Conservation (phyloP, 169 alveolate genomes). For the Cryptosporidium meleagridis region DNA sequence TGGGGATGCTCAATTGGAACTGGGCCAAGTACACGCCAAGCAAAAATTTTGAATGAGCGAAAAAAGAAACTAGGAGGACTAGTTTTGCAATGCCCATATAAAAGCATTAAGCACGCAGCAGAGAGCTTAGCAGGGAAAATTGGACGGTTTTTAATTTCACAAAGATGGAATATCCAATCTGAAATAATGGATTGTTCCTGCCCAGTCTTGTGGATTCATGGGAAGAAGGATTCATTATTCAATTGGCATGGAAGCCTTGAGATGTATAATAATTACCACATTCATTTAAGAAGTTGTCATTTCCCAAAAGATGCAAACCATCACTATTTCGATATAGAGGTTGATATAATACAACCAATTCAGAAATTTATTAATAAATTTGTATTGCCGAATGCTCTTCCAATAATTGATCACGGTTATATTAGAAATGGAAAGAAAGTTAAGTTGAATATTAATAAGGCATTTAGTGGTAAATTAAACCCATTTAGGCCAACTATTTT, state of each 20-base stretch:
- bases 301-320: conserved; percentile 79
- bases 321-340: conserved; percentile 74
- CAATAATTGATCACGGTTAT: neutral
- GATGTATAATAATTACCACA: conserved; percentile 72
- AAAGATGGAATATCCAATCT: conserved; percentile 78
- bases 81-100: conserved; percentile 80
- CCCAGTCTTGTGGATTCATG: conserved; percentile 81
- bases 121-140: conserved; percentile 77
- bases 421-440: conserved; percentile 38
- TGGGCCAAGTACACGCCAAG: conserved; percentile 82
- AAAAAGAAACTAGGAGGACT: conserved; percentile 75
- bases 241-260: conserved; percentile 75
- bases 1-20: conserved; percentile 83
- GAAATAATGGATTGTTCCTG: conserved; percentile 77
- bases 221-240: conserved; percentile 76
- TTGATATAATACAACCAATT: conserved; percentile 75
- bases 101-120: conserved; percentile 81
- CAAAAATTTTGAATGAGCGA: conserved; percentile 57
- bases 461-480: conserved; percentile 13
- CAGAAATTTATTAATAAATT: conserved; percentile 64
- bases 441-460: conserved; percentile 4
- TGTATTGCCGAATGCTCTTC: conserved; percentile 18
- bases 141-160: conserved; percentile 75
- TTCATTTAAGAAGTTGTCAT: conserved; percentile 75
- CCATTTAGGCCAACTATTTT: conserved; percentile 68